phyloP scores from a whole-genome alignment of 2,329 filamentous ascomycete genomes.

The Chaetothyriales sp. region DNA sequence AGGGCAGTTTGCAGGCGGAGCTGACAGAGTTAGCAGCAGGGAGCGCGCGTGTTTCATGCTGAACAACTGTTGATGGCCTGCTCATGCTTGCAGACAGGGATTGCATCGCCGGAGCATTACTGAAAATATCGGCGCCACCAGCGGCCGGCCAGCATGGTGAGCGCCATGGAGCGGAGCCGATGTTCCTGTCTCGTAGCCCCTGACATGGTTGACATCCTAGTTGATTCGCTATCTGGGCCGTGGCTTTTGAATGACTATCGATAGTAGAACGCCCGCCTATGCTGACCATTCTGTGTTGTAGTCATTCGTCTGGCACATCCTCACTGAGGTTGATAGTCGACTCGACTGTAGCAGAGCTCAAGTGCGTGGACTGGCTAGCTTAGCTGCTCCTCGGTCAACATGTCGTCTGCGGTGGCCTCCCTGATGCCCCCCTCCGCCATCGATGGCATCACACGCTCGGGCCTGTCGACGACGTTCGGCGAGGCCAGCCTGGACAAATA shows the following conservation, averaged over 20 bases:
- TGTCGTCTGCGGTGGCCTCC: constrained; percentile 46
- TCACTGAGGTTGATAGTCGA: not conserved
- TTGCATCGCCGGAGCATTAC: not conserved
- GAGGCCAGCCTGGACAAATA: constrained; percentile 31
- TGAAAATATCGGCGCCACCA: not conserved
- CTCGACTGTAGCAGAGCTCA: not conserved
- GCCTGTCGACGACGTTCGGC: constrained; percentile 28
- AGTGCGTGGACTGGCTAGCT: not conserved
- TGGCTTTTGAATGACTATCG: not conserved
- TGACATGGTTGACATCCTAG: not conserved
- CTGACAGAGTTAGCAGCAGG: not conserved
- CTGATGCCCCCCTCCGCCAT: constrained; percentile 45
- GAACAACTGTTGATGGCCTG: not conserved
- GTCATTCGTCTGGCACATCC: not conserved
- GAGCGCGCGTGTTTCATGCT: not conserved
- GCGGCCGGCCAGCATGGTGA: not conserved
- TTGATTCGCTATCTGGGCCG: not conserved
- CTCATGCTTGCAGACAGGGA: not conserved
- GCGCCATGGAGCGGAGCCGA: not conserved
- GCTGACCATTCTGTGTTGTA: not conserved
- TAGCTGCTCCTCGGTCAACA: constrained; percentile 15
- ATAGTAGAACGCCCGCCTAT: not conserved
- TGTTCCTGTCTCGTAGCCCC: not conserved
- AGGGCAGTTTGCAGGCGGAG: not conserved
- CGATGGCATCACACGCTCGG: constrained; percentile 26